phyloP scores from a whole-genome alignment of 1,139 yeast genomes.

The Pichia cactophila region DNA sequence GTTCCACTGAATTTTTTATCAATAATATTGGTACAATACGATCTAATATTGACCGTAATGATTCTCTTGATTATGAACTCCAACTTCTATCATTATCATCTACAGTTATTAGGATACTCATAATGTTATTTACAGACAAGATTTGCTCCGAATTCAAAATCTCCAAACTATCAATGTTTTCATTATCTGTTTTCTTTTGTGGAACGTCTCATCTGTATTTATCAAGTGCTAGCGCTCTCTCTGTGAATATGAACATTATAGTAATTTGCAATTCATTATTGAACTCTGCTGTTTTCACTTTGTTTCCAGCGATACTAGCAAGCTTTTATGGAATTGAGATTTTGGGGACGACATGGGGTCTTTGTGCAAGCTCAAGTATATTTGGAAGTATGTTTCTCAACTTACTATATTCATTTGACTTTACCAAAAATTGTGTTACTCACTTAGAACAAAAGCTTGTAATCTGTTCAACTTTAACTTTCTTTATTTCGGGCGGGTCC shows the following conservation, averaged over 20 bases:
- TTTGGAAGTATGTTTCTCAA: conserved; percentile 25
- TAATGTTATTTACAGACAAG: conserved; percentile 27
- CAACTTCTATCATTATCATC: conserved; percentile 25
- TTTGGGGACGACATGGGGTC: conserved; percentile 29
- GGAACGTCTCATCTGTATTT: conserved; percentile 24
- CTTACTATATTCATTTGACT: conserved; percentile 25
- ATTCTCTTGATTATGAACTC: conserved; percentile 18
- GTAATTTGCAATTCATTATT: conserved; percentile 23
- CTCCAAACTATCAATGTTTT: conserved; percentile 24
- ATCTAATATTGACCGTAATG: conserved; percentile 15
- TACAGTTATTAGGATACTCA: conserved; percentile 24
- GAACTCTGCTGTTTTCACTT: conserved; percentile 27
- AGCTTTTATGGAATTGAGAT: conserved; percentile 28
- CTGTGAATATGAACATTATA: conserved; percentile 18
- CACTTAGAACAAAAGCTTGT: conserved; percentile 16
- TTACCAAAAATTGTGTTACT: conserved; percentile 19
- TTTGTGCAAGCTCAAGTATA: conserved; percentile 25
- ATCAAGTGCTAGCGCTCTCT: conserved; percentile 20
- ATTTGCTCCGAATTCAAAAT: conserved; percentile 19
- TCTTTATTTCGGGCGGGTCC: conserved; percentile 22
- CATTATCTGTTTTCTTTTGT: conserved; percentile 20
- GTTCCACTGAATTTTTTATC: conserved; percentile 27
- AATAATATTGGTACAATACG: conserved; percentile 26
- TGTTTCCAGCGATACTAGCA: conserved; percentile 29
- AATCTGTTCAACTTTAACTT: conserved; percentile 28